Conservation (phyloP, 805 yeast genomes). For the Clavispora santaluciae region DNA sequence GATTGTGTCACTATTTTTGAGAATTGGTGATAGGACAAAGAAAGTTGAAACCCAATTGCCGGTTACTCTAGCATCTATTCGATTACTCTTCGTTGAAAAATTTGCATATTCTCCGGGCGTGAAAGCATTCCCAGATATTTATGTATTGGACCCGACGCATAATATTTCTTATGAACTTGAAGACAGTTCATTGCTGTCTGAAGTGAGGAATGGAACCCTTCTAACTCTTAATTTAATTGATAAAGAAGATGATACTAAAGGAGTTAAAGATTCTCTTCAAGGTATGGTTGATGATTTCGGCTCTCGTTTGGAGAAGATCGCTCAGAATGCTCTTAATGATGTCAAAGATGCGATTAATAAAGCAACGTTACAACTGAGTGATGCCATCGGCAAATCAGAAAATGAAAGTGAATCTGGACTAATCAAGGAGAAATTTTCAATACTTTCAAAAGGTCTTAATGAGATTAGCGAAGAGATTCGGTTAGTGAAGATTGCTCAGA, state of each 20-base stretch:
- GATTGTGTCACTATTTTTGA: conserved; percentile 39
- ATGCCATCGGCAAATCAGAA: neutral
- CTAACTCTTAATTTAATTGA: conserved; percentile 43
- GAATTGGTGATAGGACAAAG: conserved; percentile 49
- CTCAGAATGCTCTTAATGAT: neutral
- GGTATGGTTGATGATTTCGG: conserved; percentile 13
- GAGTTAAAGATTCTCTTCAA: conserved; percentile 11
- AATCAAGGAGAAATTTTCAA: neutral
- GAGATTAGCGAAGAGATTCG: conserved; percentile 10
- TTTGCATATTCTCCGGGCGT: conserved; percentile 79
- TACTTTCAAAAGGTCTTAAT: neutral
- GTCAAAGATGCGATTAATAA: neutral
- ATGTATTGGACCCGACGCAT: conserved; percentile 56
- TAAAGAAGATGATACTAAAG: conserved; percentile 38
- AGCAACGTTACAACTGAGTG: neutral
- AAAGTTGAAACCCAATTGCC: conserved; percentile 45
- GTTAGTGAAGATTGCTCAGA: conserved; percentile 14
- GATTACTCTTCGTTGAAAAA: conserved; percentile 77
- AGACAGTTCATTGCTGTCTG: conserved; percentile 50
- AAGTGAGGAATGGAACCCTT: conserved; percentile 55
- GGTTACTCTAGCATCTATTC: conserved; percentile 47
- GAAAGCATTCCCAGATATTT: conserved; percentile 71
- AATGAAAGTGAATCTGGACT: neutral
- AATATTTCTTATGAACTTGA: conserved; percentile 77
- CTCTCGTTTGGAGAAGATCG: neutral